Percentiles rank a stretch among this genome's conserved stretches.
Evolutionary conservation across 768 basidiomycete genomes (phyloP).

Genomic region (Rhodotorula toruloides): DNA sequence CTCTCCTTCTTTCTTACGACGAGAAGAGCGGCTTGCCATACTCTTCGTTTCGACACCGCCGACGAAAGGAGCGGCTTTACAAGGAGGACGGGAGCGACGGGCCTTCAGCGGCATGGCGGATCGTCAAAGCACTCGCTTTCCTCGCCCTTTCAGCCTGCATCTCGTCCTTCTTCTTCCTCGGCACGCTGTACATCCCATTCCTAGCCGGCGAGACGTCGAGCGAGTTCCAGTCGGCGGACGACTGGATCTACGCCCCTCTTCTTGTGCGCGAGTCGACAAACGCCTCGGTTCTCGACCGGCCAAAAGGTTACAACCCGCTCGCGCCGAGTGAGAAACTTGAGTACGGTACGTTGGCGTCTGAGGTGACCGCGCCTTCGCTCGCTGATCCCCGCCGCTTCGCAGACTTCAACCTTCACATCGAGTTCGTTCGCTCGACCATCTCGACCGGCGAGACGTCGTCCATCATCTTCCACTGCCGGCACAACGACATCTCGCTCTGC

Average conservation of each 20-base stretch:
- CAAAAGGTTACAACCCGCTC: background rate
- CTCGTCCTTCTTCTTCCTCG: too few species aligned
- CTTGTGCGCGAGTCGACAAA: background rate
- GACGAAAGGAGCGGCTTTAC: background rate
- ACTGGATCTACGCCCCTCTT: background rate
- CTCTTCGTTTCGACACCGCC: background rate
- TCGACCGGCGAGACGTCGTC: background rate
- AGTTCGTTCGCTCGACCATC: background rate
- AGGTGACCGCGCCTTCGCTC: too few species aligned
- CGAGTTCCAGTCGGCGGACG: background rate
- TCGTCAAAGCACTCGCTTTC: too few species aligned
- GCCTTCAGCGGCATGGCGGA: background rate
- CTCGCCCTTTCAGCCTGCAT: too few species aligned
- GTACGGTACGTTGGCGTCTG: background rate
- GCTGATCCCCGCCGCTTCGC: background rate
- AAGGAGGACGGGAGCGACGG: background rate
- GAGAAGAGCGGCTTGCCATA: background rate
- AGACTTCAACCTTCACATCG: constrained; percentile 22
- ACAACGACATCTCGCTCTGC: constrained; percentile 13
- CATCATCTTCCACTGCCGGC: constrained; percentile 16
- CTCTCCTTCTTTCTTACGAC: too few species aligned
- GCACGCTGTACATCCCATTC: too few species aligned
- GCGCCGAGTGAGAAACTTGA: background rate
- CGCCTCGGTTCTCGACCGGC: background rate
- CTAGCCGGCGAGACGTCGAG: too few species aligned